Base-by-base conservation (phyloP, 2,329 filamentous ascomycete genomes). In the Septoria petroselini region DNA sequence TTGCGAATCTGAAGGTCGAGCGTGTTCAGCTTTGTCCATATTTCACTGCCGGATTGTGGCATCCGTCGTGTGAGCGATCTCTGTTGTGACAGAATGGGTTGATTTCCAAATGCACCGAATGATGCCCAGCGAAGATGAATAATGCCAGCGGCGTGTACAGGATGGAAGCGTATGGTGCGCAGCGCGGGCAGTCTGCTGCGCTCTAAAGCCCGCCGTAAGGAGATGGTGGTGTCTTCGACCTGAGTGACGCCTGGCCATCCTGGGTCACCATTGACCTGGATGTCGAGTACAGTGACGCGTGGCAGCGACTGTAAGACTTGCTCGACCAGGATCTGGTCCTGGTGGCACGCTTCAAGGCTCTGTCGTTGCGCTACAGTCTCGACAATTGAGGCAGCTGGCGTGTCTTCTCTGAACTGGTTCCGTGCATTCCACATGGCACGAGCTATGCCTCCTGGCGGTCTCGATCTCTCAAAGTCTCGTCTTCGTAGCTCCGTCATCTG, bases 51-150 rank as follows among this genome's bases (percentile, higher is more conserved):
- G 15, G 39, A 15, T 19, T 14, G 27, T 17, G 40, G 15, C 14
- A 17, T 31, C 25, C 41, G 17, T 21, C 45, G 21, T 5, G 19
- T 31, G 15, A 15, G 7, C 11, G 7, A 35, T 15, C 37, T 29
- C 7, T 14, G 30, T 7, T 8, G 35, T 15, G 42, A 15, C 55
- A 31, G 8, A 42, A 42, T 41, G 42, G 52, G 33, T 9, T 52
- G 43, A 19, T 54, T 35, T 12, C 55, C 46, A 27, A 64, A 63
- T 6, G 62, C 60, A 14, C 52, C 55, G 23, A 64, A 58, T 19
- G 61, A 57, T 7, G 53, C 44, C 65, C 66, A 68, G 29, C 66
- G 64, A 15, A 68, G 53, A 39, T 65, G 64, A 8, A 68, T 23
- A 31, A 69, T 61, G 34, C 65, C 63, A 44, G 64, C 62, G 7